Base-by-base conservation (phyloP, 352 stramenopile species). In the Phytophthora cajani region DNA sequence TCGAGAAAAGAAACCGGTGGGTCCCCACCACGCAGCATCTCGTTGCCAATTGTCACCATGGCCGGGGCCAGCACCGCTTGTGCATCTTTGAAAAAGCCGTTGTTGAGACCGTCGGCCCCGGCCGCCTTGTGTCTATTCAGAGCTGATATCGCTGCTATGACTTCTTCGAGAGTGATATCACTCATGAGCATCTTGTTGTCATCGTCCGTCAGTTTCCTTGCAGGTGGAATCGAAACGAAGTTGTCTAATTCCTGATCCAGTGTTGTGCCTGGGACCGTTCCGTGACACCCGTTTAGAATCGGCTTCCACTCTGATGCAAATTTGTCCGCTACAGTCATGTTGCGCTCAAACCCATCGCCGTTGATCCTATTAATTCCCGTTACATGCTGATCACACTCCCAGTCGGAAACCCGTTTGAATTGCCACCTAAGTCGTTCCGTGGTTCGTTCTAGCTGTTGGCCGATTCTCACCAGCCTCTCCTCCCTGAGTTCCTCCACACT, bases 271-370 rank as follows among this genome's bases (percentile, higher is more conserved):
- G 30, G 30, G 7, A 33, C 30, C 30, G 30, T 33, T 33, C 30
- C 30, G 3, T 61, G 55, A 5, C 12, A 38, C 11, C 16, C 1
- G 5, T 40, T 17, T 3, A 54, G 19, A 7, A 53, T 44, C 10
- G 38, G 40, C 9, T 53, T 25, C 56, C 56, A 62, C 8, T 54
- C 56, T 3, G 56, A 62, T 5, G 21, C 40, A 33, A 52, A 62
- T 36, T 19, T 53, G 12, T 53, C 40, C 1, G 56, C 56, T 12
- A 21, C 23, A 12, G 12, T 53, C 38, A 53, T 52, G 5, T 40
- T 17, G 17, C 50, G 21, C 17, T 1, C 38, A 12, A 40, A 40
- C 19, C 25, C 12, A 2, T 21, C 25, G 17, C 50, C 50, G 25
- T 56, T 56, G 50, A 56, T 40, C 25, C 25, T 21, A 56, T 56